Conservation (phyloP, 352 stramenopile genomes). For the Labyrinthula sp. region DNA sequence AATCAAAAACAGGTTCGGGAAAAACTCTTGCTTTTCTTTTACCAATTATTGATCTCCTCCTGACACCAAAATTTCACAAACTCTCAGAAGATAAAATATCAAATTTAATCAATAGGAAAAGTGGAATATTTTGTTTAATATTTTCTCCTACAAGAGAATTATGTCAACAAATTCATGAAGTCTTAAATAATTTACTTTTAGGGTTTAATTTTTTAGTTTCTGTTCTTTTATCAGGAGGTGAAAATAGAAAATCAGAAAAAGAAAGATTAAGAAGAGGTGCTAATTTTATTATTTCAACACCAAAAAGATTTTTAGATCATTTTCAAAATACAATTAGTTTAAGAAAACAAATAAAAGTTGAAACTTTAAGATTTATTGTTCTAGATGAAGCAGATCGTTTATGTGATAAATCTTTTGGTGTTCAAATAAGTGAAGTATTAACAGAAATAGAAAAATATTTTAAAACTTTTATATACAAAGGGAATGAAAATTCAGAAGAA, state of each 20-base stretch:
- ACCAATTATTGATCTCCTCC: conserved; percentile 12
- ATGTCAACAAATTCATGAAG: conserved; percentile 19
- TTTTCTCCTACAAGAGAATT: conserved; percentile 22
- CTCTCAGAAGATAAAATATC: no score
- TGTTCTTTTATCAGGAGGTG: no score
- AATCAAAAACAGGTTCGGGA: conserved; percentile 18
- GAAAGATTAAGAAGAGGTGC: conserved; percentile 66
- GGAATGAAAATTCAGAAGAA: no score
- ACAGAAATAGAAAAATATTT: no score
- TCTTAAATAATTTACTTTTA: conserved; percentile 30
- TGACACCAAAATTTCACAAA: no score
- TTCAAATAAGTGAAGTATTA: conserved; percentile 19
- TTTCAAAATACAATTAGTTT: conserved; percentile 47
- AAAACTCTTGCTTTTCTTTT: conserved; percentile 25
- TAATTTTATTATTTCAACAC: conserved; percentile 88
- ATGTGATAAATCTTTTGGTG: conserved; percentile 26
- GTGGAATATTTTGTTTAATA: conserved; percentile 7
- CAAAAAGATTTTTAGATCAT: conserved; percentile 54
- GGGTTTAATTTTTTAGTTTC: conserved; percentile 52
- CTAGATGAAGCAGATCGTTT: conserved; percentile 32
- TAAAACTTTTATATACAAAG: no score
- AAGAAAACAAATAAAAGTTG: conserved; percentile 22
- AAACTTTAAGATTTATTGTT: no score
- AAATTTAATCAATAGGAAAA: neutral
- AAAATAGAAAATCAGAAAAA: conserved; percentile 64